Conservation (phyloP, 352 stramenopile genomes). For the Phytophthora tubulina region DNA sequence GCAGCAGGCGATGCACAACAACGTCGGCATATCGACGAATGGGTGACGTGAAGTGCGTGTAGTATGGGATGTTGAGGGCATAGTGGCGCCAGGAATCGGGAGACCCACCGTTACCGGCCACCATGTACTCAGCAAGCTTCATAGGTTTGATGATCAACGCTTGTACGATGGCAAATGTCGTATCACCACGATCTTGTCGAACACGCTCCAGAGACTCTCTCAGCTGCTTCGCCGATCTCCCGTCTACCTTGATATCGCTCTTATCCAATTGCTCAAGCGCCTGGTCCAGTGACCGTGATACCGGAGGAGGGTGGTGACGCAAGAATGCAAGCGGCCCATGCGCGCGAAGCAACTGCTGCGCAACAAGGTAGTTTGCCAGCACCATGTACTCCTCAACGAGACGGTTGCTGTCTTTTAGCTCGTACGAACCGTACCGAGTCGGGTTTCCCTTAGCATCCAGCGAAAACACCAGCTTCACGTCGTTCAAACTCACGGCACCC, state of each 20-base stretch:
- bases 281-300: conserved; percentile 59
- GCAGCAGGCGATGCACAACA: conserved; percentile 78
- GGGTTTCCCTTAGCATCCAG: conserved; percentile 94
- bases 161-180: conserved; percentile 90
- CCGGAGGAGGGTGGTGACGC: conserved; percentile 87
- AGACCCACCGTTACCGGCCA: conserved; percentile 80
- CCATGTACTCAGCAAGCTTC: conserved; percentile 94
- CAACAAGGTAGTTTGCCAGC: conserved; percentile 98
- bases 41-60: conserved; percentile 98
- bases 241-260: conserved; percentile 84
- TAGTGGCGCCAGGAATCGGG: conserved; percentile 94
- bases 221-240: conserved; percentile 80
- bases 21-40: conserved; percentile 95
- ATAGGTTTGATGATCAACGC: conserved; percentile 96
- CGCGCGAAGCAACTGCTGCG: conserved; percentile 93
- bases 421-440: conserved; percentile 88
- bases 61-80: conserved; percentile 97
- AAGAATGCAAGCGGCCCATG: conserved; percentile 91
- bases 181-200: conserved; percentile 74
- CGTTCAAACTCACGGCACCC: conserved; percentile 93
- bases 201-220: conserved; percentile 89
- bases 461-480: conserved; percentile 95
- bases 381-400: conserved; percentile 99
- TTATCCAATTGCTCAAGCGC: conserved; percentile 54
- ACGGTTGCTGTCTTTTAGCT: conserved; percentile 95